Percentiles rank a stretch among this genome's conserved stretches.
These are phyloP conservation scores for Exidia glandulosa DNA, from an alignment of 768 basidiomycete genomes.

Conservation along the genomic window DNA sequence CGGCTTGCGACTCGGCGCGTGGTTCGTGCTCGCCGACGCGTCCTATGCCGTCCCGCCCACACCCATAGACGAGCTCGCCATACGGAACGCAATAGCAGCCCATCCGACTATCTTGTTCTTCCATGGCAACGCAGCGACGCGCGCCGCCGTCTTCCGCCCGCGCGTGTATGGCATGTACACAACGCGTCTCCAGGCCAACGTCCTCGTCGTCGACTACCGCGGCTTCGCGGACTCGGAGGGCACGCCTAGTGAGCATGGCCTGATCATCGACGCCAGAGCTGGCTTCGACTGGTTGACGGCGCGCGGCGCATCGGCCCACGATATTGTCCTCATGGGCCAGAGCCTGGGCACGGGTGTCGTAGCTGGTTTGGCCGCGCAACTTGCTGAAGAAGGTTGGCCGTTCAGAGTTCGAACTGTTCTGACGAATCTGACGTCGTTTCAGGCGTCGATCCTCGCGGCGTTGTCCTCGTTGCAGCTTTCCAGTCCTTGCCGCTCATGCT, in stretches of 20 bases:
- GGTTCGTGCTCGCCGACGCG: conserved; percentile 66
- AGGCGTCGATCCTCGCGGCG: conserved; percentile 26
- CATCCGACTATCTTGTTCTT: conserved; percentile 81
- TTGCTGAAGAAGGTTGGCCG: conserved; percentile 27
- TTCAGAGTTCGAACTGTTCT: neutral
- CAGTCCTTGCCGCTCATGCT: conserved; percentile 48
- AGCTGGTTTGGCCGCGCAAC: conserved; percentile 27
- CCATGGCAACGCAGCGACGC: conserved; percentile 82
- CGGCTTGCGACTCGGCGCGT: conserved; percentile 71
- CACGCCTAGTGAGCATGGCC: conserved; percentile 61
- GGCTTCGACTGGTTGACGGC: conserved; percentile 69
- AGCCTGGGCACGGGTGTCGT: conserved; percentile 81
- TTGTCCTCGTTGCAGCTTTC: conserved; percentile 47
- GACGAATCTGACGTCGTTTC: neutral
- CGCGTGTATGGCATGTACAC: conserved; percentile 56
- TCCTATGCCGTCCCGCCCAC: conserved; percentile 40
- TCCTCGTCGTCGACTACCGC: conserved; percentile 82
- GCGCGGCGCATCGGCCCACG: conserved; percentile 42
- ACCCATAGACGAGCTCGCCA: conserved; percentile 26
- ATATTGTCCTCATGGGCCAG: conserved; percentile 72
- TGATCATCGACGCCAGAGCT: conserved; percentile 60
- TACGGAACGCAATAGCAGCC: conserved; percentile 41
- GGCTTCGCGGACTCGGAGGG: conserved; percentile 86
- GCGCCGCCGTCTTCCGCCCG: conserved; percentile 59
- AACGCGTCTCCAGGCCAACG: conserved; percentile 56